These are phyloP conservation scores for Gilbertella persicaria DNA, from an alignment of 371 early-diverging fungal genomes.

Conservation along the genomic window DNA sequence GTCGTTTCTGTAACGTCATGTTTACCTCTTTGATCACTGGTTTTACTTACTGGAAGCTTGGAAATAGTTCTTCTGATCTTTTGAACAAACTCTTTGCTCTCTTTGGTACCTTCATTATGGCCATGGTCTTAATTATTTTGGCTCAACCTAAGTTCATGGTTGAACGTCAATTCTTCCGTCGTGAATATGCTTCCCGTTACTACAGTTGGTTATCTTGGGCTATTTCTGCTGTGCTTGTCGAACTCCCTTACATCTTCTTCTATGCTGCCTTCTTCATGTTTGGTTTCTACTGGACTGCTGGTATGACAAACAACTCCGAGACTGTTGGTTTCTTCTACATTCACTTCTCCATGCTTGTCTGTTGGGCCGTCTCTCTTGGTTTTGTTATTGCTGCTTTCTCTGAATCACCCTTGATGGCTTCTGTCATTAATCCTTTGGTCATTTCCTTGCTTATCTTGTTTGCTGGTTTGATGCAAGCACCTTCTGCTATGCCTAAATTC, in stretches of 20 bases:
- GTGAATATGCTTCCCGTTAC: constrained; percentile 73
- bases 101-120: constrained; percentile 69
- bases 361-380: constrained; percentile 72
- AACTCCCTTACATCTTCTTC: constrained; percentile 61
- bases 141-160: constrained; percentile 73
- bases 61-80: constrained; percentile 57
- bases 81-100: constrained; percentile 73
- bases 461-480: constrained; percentile 73
- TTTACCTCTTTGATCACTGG: constrained; percentile 65
- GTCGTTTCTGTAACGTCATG: constrained; percentile 54
- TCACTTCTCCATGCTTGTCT: constrained; percentile 56
- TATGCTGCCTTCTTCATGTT: constrained; percentile 61
- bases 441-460: constrained; percentile 70
- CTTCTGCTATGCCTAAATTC: constrained; percentile 70
- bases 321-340: constrained; percentile 66
- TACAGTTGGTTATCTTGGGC: constrained; percentile 72
- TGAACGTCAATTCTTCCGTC: constrained; percentile 69
- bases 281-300: constrained; percentile 73
- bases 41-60: constrained; percentile 72
- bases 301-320: constrained; percentile 50
- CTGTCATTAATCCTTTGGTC: constrained; percentile 73
- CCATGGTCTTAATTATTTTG: constrained; percentile 68
- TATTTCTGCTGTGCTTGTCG: constrained; percentile 54
- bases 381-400: constrained; percentile 51
- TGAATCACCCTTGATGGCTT: constrained; percentile 62